These are phyloP conservation scores for Pugionium dolabratum DNA, from an alignment of 345 rosid genomes.

Conservation along the genomic window DNA sequence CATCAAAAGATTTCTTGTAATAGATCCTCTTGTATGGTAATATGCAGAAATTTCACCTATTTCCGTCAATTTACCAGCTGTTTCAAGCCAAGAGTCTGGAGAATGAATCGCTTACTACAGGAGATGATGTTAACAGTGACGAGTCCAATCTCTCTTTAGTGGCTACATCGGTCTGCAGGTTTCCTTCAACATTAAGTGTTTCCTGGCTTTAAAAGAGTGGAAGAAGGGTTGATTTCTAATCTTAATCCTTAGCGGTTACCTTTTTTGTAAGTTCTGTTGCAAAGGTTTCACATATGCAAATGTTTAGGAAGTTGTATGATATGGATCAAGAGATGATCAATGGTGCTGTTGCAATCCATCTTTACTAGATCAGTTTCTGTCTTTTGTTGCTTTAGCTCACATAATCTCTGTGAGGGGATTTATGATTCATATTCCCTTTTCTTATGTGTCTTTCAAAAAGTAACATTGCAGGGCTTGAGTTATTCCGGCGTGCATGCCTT, in stretches of 20 bases:
- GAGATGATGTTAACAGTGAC: no score
- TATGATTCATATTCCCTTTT: not conserved
- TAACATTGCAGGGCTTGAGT: conserved; percentile 51
- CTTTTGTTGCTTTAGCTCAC: conserved; percentile 37
- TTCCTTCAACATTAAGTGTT: conserved; percentile 41
- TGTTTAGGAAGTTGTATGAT: conserved; percentile 14
- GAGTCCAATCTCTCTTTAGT: no score
- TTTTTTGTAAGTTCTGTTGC: conserved; percentile 7
- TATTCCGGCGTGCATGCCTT: conserved; percentile 60
- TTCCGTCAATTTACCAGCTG: conserved; percentile 59
- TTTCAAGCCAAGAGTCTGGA: conserved; percentile 57
- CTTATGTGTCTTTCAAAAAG: conserved; percentile 18
- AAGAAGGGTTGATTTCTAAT: conserved; percentile 48
- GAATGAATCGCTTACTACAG: conserved; percentile 1
- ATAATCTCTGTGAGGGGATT: conserved; percentile 36
- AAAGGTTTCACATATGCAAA: conserved; percentile 14
- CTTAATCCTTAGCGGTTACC: not conserved
- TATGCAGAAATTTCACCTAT: conserved; percentile 49
- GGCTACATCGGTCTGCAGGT: no score
- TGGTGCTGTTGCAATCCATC: conserved; percentile 37
- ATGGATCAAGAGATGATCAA: conserved; percentile 29
- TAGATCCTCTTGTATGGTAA: conserved; percentile 15
- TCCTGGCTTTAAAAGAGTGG: conserved; percentile 56
- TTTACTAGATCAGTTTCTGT: conserved; percentile 29
- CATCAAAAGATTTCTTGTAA: not conserved